phyloP scores from a whole-genome alignment of 805 yeast genomes.

The Brettanomyces bruxellensis region DNA sequence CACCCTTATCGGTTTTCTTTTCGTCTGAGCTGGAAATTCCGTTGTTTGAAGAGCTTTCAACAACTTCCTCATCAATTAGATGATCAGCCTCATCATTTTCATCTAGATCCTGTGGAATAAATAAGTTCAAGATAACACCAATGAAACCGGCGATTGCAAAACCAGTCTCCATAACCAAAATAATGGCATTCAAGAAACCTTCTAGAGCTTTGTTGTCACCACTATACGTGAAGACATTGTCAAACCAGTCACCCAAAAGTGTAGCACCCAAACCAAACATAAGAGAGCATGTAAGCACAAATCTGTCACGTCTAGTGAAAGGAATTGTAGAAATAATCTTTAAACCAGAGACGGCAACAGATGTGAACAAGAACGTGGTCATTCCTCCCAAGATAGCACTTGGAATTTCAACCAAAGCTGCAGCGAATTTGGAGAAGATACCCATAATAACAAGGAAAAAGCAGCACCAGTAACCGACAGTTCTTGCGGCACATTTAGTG shows the following conservation, averaged over 20 bases:
- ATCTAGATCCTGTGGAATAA: constrained; percentile 41
- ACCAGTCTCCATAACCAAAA: constrained; percentile 49
- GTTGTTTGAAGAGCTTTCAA: constrained; percentile 8
- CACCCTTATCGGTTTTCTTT: constrained; percentile 5
- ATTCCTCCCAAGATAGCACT: constrained; percentile 79
- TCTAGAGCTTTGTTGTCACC: constrained; percentile 34
- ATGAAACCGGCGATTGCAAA: constrained; percentile 47
- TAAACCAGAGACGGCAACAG: constrained; percentile 52
- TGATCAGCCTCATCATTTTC: constrained; percentile 33
- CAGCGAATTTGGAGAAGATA: constrained; percentile 76
- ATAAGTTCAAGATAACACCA: constrained; percentile 40
- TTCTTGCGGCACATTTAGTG: constrained; percentile 84
- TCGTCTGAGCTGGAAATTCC: constrained; percentile 15
- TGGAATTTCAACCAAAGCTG: constrained; percentile 81
- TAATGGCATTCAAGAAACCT: constrained; percentile 45
- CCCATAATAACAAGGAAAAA: constrained; percentile 82
- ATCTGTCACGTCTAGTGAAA: constrained; percentile 49
- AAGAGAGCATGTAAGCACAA: constrained; percentile 41
- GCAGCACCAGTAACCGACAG: constrained; percentile 45
- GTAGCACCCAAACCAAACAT: constrained; percentile 46
- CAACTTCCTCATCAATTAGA: constrained; percentile 26
- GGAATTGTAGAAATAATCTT: constrained; percentile 45
- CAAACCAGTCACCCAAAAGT: constrained; percentile 39
- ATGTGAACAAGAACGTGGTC: constrained; percentile 51
- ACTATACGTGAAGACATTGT: constrained; percentile 37